Evolutionary conservation across 2,329 filamentous ascomycete genomes (phyloP).

Genomic region (Aspergillus proliferans): DNA sequence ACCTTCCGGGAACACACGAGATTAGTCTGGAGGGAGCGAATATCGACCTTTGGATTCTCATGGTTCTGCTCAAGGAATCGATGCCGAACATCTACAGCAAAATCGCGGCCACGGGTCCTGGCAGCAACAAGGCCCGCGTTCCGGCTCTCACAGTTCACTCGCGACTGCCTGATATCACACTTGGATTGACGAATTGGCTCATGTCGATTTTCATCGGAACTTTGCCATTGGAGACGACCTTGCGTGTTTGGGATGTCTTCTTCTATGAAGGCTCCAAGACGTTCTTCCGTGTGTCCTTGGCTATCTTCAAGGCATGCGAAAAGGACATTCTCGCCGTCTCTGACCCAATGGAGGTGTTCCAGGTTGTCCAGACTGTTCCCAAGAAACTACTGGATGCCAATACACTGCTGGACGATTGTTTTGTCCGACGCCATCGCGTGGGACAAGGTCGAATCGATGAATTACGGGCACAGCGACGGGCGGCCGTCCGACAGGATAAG

Average conservation of each 20-base stretch:
- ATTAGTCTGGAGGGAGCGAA: slow-evolving; percentile 86
- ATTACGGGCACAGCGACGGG: slow-evolving; percentile 62
- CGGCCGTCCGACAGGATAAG: slow-evolving; percentile 39
- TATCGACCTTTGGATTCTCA: slow-evolving; percentile 87
- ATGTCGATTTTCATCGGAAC: slow-evolving; percentile 96
- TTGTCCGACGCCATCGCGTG: slow-evolving; percentile 70
- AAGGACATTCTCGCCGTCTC: slow-evolving; percentile 68
- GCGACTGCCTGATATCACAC: slow-evolving; percentile 77
- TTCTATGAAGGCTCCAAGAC: slow-evolving; percentile 95
- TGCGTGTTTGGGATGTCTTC: slow-evolving; percentile 91
- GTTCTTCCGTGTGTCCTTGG: slow-evolving; percentile 82
- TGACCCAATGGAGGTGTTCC: slow-evolving; percentile 93
- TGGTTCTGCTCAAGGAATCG: slow-evolving; percentile 75
- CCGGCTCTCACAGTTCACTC: slow-evolving; percentile 37
- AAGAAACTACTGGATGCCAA: slow-evolving; percentile 77
- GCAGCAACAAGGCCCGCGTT: slow-evolving; percentile 32
- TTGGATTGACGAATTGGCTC: slow-evolving; percentile 94
- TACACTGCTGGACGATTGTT: slow-evolving; percentile 72
- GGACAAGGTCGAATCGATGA: slow-evolving; percentile 77
- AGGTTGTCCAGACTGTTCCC: slow-evolving; percentile 83
- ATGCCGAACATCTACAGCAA: slow-evolving; percentile 82
- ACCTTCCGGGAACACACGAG: slow-evolving; percentile 87
- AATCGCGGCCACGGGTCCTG: slow-evolving; percentile 64
- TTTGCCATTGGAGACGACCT: slow-evolving; percentile 80
- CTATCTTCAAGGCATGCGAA: slow-evolving; percentile 87